Percentiles rank a stretch among this genome's conserved stretches.
Evolutionary conservation across 257 asterid species (phyloP).

Genomic region (Solanum raphanifolium): DNA sequence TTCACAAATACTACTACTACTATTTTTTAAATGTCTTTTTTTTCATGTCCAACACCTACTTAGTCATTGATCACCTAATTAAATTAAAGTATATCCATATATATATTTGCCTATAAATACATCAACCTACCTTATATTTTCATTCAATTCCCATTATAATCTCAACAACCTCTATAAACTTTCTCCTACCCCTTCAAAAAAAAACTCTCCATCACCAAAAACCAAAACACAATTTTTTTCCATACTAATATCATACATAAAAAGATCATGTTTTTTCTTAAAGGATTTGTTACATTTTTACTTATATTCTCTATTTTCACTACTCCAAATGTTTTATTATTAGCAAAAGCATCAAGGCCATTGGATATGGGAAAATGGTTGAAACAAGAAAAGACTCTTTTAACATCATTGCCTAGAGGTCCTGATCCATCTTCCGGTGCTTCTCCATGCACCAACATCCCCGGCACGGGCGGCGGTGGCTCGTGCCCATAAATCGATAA

Average conservation of each 20-base stretch:
- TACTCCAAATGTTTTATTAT: neutral
- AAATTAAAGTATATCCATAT: neutral
- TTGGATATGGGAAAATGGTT: neutral
- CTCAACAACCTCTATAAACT: neutral
- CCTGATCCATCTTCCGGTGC: neutral
- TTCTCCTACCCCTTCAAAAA: neutral
- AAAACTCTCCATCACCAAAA: neutral
- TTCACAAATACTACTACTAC: neutral
- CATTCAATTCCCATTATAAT: neutral
- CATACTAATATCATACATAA: too few species aligned
- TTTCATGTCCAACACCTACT: neutral
- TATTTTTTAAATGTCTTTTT: neutral
- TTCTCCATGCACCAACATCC: slow-evolving; percentile 9
- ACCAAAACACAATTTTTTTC: neutral
- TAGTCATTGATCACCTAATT: neutral
- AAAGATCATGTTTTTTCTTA: neutral
- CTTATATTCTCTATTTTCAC: neutral
- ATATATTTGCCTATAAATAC: neutral
- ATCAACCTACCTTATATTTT: neutral
- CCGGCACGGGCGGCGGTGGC: neutral
- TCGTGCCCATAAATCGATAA: neutral
- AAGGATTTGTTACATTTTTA: neutral
- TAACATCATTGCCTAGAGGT: slow-evolving; percentile 1
- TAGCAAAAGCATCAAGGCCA: slow-evolving; percentile 2
- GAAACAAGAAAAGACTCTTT: neutral